Conservation (phyloP, 2,329 filamentous ascomycete species). For the Colletotrichum lupini region DNA sequence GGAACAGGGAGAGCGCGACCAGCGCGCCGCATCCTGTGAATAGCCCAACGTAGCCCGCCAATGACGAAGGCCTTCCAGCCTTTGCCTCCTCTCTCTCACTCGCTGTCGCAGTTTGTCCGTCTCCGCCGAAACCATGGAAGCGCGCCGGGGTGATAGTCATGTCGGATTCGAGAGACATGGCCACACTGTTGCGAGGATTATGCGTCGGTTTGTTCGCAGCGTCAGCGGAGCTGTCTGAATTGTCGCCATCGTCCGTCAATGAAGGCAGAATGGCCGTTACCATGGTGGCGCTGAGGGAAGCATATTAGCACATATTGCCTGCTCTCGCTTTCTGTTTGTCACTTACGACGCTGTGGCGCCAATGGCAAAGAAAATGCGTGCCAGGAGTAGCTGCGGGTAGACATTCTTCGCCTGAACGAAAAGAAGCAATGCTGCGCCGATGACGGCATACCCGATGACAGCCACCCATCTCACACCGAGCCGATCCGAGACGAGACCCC, state of each 20-base stretch:
- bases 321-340: neutral
- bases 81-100: slow-evolving; percentile 39
- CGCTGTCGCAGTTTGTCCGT: slow-evolving; percentile 34
- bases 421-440: slow-evolving; percentile 79
- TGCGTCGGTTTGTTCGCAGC: slow-evolving; percentile 48
- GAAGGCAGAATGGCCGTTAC: slow-evolving; percentile 92
- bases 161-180: slow-evolving; percentile 78
- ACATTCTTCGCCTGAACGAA: slow-evolving; percentile 90
- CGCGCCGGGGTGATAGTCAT: slow-evolving; percentile 78
- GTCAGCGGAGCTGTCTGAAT: slow-evolving; percentile 40
- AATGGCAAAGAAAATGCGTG: slow-evolving; percentile 86
- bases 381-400: slow-evolving; percentile 88
- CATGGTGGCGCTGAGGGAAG: slow-evolving; percentile 78
- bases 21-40: slow-evolving; percentile 94
- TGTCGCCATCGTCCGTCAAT: slow-evolving; percentile 64
- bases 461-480: slow-evolving; percentile 79
- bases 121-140: slow-evolving; percentile 55
- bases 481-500: slow-evolving; percentile 82
- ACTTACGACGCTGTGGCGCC: slow-evolving; percentile 88
- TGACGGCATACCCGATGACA: slow-evolving; percentile 83
- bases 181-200: slow-evolving; percentile 65
- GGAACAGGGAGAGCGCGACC: slow-evolving; percentile 82
- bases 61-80: slow-evolving; percentile 62
- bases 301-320: neutral
- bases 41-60: slow-evolving; percentile 91